Percentiles rank a stretch among this genome's conserved stretches.
Evolutionary conservation across 805 yeast genomes (phyloP).

Genomic region (Metschnikowia similis): DNA sequence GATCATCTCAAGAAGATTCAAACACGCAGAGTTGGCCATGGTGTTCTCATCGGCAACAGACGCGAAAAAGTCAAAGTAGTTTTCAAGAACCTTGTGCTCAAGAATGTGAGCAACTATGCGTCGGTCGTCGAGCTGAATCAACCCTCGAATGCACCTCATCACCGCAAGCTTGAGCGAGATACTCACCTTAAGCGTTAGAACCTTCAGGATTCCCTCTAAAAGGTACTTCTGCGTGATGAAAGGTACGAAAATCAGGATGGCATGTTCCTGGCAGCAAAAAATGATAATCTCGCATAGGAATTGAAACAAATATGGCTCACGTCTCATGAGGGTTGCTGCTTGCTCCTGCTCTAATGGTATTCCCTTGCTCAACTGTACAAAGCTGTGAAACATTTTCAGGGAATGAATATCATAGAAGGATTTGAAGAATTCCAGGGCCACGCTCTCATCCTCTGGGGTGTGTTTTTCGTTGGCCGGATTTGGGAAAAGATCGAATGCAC

Average conservation of each 20-base stretch:
- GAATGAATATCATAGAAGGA: slow-evolving; percentile 65
- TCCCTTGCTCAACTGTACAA: slow-evolving; percentile 32
- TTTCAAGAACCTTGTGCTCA: slow-evolving; percentile 46
- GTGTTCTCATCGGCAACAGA: slow-evolving; percentile 51
- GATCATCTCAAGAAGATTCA: slow-evolving; percentile 57
- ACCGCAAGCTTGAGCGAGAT: slow-evolving; percentile 62
- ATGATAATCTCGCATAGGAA: slow-evolving; percentile 67
- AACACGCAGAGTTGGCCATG: slow-evolving; percentile 68
- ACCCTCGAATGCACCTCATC: slow-evolving; percentile 61
- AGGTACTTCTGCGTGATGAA: slow-evolving; percentile 61
- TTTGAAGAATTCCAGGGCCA: slow-evolving; percentile 44
- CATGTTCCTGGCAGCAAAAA: slow-evolving; percentile 66
- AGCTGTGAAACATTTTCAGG: slow-evolving; percentile 47
- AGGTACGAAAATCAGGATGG: slow-evolving; percentile 49
- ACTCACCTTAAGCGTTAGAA: slow-evolving; percentile 42
- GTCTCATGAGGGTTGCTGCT: slow-evolving; percentile 7
- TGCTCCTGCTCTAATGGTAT: not conserved
- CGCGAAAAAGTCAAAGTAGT: slow-evolving; percentile 47
- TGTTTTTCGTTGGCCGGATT: slow-evolving; percentile 8
- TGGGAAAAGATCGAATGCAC: slow-evolving; percentile 9
- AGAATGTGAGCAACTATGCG: slow-evolving; percentile 55
- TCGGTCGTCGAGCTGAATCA: slow-evolving; percentile 60
- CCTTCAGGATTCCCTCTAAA: slow-evolving; percentile 48
- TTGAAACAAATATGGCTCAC: slow-evolving; percentile 45
- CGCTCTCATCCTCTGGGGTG: slow-evolving; percentile 11